Conservation (phyloP, 306 rosid species). For the Citrullus mucosospermus region DNA sequence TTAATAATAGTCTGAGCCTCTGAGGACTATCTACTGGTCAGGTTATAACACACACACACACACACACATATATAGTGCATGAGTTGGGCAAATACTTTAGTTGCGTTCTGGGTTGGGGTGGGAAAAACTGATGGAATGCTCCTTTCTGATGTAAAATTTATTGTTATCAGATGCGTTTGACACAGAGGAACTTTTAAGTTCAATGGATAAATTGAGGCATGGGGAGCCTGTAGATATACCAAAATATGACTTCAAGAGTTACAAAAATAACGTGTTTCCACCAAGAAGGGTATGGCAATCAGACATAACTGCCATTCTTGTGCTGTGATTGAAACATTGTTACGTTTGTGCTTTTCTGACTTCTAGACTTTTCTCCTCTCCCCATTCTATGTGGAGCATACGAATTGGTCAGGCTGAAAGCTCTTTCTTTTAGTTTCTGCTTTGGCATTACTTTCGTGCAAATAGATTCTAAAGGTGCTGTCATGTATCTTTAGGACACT, state of each 20-base stretch:
- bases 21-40: neutral
- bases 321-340: neutral
- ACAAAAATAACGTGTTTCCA: slow-evolving; percentile 60
- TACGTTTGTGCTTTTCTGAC: neutral
- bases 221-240: slow-evolving; percentile 93
- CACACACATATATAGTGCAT: neutral
- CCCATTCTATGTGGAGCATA: neutral
- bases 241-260: slow-evolving; percentile 88
- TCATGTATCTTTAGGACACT: neutral
- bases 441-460: neutral
- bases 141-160: slow-evolving; percentile 1
- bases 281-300: slow-evolving; percentile 75
- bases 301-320: neutral
- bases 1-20: neutral
- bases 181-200: slow-evolving; percentile 52
- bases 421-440: neutral
- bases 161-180: slow-evolving; percentile 80
- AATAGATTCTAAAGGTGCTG: slow-evolving; percentile 6
- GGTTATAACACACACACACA: neutral
- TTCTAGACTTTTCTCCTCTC: neutral
- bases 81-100: neutral
- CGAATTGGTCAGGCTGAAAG: neutral
- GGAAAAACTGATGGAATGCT: neutral
- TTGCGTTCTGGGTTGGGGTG: neutral
- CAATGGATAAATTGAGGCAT: slow-evolving; percentile 76